Evolutionary conservation across 139 green algal species (phyloP).

Genomic region (Chlorella sp.): DNA sequence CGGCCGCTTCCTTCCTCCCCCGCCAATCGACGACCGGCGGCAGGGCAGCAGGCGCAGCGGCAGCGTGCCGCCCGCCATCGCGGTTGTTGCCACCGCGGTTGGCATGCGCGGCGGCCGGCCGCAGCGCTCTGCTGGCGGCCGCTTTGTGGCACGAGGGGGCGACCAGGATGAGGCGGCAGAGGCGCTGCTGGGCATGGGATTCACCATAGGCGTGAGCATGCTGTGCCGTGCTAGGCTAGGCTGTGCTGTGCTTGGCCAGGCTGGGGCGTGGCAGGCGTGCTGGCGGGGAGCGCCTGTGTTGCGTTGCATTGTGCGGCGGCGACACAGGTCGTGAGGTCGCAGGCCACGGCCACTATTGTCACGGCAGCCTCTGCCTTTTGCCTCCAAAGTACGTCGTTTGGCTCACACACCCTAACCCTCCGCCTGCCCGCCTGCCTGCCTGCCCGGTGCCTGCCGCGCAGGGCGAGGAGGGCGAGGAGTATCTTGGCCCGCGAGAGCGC

Average conservation of each 20-base stretch:
- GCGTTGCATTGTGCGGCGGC: no score
- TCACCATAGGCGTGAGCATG: slow-evolving; percentile 38
- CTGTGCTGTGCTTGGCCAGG: neutral
- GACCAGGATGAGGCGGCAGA: slow-evolving; percentile 78
- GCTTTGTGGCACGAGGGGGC: slow-evolving; percentile 5
- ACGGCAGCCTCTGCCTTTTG: neutral
- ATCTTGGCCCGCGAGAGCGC: slow-evolving; percentile 22
- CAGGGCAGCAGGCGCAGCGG: slow-evolving; percentile 13
- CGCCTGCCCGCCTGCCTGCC: neutral
- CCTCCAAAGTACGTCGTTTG: neutral
- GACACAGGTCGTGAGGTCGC: no score
- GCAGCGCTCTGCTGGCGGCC: slow-evolving; percentile 16
- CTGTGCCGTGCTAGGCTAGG: neutral
- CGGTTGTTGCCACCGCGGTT: neutral
- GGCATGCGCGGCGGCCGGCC: slow-evolving; percentile 21
- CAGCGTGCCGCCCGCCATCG: neutral
- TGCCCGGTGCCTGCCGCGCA: neutral
- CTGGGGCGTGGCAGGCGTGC: neutral
- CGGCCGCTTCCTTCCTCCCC: neutral
- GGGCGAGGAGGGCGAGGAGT: slow-evolving; percentile 50
- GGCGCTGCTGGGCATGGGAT: slow-evolving; percentile 77
- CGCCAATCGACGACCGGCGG: neutral
- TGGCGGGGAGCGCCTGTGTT: neutral
- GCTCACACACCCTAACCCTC: neutral
- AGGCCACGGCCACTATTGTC: neutral